Conservation (phyloP, 805 yeast species). For the Saccharomycopsis schoenii region DNA sequence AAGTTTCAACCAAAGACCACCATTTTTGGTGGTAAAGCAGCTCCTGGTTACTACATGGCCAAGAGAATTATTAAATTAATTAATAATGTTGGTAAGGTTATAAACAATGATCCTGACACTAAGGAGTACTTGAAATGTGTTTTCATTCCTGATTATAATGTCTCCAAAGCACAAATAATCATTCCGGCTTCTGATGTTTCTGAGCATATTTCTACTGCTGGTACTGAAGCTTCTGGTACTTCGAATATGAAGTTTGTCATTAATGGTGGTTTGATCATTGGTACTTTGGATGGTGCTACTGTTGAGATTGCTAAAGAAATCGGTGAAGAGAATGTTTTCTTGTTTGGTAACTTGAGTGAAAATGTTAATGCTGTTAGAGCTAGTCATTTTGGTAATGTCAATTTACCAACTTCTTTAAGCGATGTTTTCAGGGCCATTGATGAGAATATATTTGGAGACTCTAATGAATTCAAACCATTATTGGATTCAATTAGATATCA, state of each 20-base stretch:
- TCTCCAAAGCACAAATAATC: constrained; percentile 86
- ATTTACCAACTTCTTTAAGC: constrained; percentile 48
- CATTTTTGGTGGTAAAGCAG: constrained; percentile 90
- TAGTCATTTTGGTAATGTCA: constrained; percentile 48
- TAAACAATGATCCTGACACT: constrained; percentile 68
- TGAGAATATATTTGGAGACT: constrained; percentile 61
- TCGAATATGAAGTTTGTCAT: constrained; percentile 92
- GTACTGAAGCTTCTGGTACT: constrained; percentile 95
- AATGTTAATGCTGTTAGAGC: constrained; percentile 80
- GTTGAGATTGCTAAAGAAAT: constrained; percentile 90
- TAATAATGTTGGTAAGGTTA: constrained; percentile 70
- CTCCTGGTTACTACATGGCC: constrained; percentile 97
- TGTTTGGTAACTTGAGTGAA: constrained; percentile 86
- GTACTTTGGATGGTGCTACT: constrained; percentile 96
- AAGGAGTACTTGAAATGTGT: constrained; percentile 75
- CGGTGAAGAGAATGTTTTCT: constrained; percentile 86
- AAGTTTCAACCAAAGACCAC: constrained; percentile 66
- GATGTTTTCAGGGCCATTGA: constrained; percentile 61
- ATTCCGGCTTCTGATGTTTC: constrained; percentile 85
- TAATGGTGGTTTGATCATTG: constrained; percentile 89
- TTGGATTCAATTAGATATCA: constrained; percentile 60
- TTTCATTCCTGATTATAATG: constrained; percentile 87
- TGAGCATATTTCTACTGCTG: constrained; percentile 94
- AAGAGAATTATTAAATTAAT: constrained; percentile 80
- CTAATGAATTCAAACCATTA: constrained; percentile 54